Percentiles rank a stretch among this genome's conserved stretches.
Conservation (phyloP, 768 basidiomycete genomes). For the Russula brevipes region DNA sequence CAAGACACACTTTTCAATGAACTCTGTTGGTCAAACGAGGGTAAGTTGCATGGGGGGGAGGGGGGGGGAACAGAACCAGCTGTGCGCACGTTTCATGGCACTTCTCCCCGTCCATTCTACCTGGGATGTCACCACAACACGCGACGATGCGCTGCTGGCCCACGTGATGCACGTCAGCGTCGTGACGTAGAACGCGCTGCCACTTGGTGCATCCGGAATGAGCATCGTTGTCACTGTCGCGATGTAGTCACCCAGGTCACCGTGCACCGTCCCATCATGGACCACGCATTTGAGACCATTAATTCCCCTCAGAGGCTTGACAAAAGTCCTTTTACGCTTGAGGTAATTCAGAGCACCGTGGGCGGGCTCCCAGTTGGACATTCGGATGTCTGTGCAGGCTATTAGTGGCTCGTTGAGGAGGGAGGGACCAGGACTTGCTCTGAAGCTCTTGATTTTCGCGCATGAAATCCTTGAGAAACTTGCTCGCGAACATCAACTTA, state of each 20-base stretch:
- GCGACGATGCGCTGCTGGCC: slow-evolving; percentile 74
- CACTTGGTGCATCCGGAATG: slow-evolving; percentile 93
- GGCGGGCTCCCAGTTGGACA: slow-evolving; percentile 87
- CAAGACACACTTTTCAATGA: slow-evolving; percentile 87
- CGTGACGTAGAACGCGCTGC: slow-evolving; percentile 89
- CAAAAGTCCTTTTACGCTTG: slow-evolving; percentile 89
- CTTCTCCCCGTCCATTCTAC: slow-evolving; percentile 97
- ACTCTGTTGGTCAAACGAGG: slow-evolving; percentile 46
- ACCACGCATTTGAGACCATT: slow-evolving; percentile 97
- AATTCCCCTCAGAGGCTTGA: slow-evolving; percentile 82
- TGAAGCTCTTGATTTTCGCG: slow-evolving; percentile 78
- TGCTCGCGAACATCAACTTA: slow-evolving; percentile 93
- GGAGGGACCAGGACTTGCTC: slow-evolving; percentile 48
- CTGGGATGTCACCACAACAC: slow-evolving; percentile 79
- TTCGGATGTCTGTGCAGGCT: slow-evolving; percentile 70
- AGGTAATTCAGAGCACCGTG: slow-evolving; percentile 60
- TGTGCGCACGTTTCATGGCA: slow-evolving; percentile 80
- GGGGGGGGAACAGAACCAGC: neutral
- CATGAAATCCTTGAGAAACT: slow-evolving; percentile 94
- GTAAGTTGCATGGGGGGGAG: neutral
- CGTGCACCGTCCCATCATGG: slow-evolving; percentile 72
- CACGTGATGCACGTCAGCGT: slow-evolving; percentile 93
- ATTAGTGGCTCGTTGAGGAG: neutral
- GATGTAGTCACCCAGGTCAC: slow-evolving; percentile 81
- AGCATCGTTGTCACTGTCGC: slow-evolving; percentile 82